These are phyloP conservation scores for Neonectria ditissima DNA, from an alignment of 2,329 filamentous ascomycete species.

Conservation along the genomic window DNA sequence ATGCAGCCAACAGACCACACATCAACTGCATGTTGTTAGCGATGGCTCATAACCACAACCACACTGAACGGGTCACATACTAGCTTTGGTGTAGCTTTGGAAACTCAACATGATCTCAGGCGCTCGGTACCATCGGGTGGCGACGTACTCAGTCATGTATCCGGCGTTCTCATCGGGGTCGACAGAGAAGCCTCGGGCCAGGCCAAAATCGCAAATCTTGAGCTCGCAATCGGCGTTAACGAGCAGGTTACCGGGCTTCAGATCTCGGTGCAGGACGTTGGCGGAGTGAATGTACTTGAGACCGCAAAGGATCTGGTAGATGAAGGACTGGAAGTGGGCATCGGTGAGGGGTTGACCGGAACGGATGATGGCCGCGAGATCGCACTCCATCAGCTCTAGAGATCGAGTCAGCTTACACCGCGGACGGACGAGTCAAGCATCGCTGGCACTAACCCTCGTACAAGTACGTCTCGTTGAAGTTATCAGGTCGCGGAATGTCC, in stretches of 20 bases:
- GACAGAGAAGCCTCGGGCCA: slow-evolving; percentile 95
- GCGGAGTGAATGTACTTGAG: slow-evolving; percentile 99
- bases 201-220: slow-evolving; percentile 98
- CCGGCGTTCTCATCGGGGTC: slow-evolving; percentile 98
- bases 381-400: slow-evolving; percentile 98
- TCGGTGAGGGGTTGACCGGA: slow-evolving; percentile 97
- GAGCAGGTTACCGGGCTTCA: slow-evolving; percentile 96
- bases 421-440: slow-evolving; percentile 1
- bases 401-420: slow-evolving; percentile 34
- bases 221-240: slow-evolving; percentile 99
- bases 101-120: slow-evolving; percentile 99
- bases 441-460: slow-evolving; percentile 81
- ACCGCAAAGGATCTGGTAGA: slow-evolving; percentile 99
- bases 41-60: neutral
- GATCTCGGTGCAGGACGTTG: slow-evolving; percentile 94
- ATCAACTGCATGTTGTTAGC: slow-evolving; percentile 75
- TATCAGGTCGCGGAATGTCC: slow-evolving; percentile 97
- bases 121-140: slow-evolving; percentile 93
- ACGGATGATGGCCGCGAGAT: slow-evolving; percentile 96
- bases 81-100: slow-evolving; percentile 99
- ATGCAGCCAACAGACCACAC: slow-evolving; percentile 99
- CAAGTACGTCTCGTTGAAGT: slow-evolving; percentile 99
- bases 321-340: slow-evolving; percentile 99
- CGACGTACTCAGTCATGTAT: slow-evolving; percentile 99
- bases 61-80: slow-evolving; percentile 68